Conservation (phyloP, 495 filamentous ascomycete species). For the Apodospora peruviana region DNA sequence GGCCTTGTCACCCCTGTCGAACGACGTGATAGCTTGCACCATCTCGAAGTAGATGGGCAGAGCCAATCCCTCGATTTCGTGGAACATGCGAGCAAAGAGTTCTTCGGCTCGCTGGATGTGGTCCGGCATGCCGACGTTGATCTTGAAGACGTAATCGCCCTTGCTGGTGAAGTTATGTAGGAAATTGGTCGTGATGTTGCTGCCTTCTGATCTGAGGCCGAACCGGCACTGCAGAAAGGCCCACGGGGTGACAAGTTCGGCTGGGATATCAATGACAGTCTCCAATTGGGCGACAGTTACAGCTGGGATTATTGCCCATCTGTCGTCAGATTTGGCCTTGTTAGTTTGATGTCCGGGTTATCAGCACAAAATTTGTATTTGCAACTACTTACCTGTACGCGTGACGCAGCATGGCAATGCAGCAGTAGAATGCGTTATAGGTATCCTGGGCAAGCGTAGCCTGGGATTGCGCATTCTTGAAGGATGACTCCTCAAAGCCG, state of each 20-base stretch:
- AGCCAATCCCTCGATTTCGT: slow-evolving; percentile 21
- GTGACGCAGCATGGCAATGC: slow-evolving; percentile 30
- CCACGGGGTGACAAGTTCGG: slow-evolving; percentile 32
- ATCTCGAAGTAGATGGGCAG: slow-evolving; percentile 33
- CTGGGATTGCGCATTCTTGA: slow-evolving; percentile 20
- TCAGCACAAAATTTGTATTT: not conserved
- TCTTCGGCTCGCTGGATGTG: slow-evolving; percentile 26
- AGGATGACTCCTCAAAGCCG: not conserved
- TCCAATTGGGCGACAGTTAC: slow-evolving; percentile 37
- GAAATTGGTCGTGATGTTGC: slow-evolving; percentile 33
- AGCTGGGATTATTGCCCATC: slow-evolving; percentile 41
- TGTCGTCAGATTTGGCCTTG: slow-evolving; percentile 1
- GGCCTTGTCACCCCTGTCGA: slow-evolving; percentile 15
- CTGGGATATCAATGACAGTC: slow-evolving; percentile 28
- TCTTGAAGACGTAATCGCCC: slow-evolving; percentile 21
- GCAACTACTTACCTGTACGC: slow-evolving; percentile 25
- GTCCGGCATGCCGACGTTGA: slow-evolving; percentile 30
- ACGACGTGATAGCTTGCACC: slow-evolving; percentile 18
- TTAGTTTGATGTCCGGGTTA: not conserved
- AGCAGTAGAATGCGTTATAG: slow-evolving; percentile 36
- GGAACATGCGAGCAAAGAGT: slow-evolving; percentile 26
- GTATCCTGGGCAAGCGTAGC: slow-evolving; percentile 20
- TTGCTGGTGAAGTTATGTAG: slow-evolving; percentile 27
- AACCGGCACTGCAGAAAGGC: slow-evolving; percentile 30
- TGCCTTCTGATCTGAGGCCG: slow-evolving; percentile 28